Evolutionary conservation across 352 stramenopile species (phyloP), one percentile per base, ranked within the genome.

Genomic region (Globisporangium perplexum): DNA sequence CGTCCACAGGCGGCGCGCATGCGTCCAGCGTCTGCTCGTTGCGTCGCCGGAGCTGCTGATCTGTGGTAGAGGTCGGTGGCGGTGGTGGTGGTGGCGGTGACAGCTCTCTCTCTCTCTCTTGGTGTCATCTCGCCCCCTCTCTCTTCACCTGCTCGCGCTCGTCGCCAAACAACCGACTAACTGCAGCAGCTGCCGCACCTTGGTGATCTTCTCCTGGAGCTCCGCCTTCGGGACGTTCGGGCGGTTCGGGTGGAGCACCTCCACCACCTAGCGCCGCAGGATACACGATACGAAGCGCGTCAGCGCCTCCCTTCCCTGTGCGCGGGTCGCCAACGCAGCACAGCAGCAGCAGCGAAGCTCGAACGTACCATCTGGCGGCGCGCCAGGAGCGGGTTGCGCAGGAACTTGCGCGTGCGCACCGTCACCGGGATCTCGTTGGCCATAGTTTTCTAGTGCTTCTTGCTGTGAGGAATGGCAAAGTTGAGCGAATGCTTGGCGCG

Each of bases 371-470:
- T 98, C 92, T 99, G 96, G 71, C 95, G 96, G 71, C 97, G 83
- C 60, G 91, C 79, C 58, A 99, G 83, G 62, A 99, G 93, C 51
- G 91, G 88, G 88, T 99, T 99, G 71, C 91, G 83, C 66, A 98
- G 93, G 83, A 99, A 99, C 88, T 99, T 99, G 75, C 96, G 93
- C 66, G 96, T 99, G 77, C 98, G 96, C 65, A 99, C 95, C 59
- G 97, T 98, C 69, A 99, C 96, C 68, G 93, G 86, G 70, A 83
- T 75, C 74, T 95, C 93, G 69, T 94, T 86, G 86, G 86, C 77
- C 88, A 96, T 97, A 69, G 77, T 93, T 86, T 78, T 78, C 77
- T 71, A 30, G 71, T 81, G 77, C 65, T 69, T 65, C 26, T 67
- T 60, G 53, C 53, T 65, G 58, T 66, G 78, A 77, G 77, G 85